Base-by-base conservation (phyloP, 176 grass and related monocot genomes). In the Metroxylon sagu region DNA sequence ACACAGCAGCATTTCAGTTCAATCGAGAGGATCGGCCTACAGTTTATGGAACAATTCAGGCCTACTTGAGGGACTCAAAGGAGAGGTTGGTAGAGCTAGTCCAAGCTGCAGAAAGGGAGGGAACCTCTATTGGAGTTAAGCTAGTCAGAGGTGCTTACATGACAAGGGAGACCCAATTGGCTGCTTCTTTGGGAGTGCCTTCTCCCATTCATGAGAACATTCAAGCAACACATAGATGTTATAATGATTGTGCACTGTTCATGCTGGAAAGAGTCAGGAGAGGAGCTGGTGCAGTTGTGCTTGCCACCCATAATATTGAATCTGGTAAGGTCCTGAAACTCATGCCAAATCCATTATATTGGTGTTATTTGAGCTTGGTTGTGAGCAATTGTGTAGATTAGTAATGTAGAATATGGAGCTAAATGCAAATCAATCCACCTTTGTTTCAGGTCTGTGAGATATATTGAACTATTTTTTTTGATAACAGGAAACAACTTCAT, bases 81-180 rank as follows among this genome's bases (percentile, higher is more conserved):
- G 88, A 85, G 76, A 76, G 84, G 66, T 70, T 98, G 61, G 82
- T 68, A 48, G 65, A 74, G 39, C 82, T 80, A 59, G 66, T 69
- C 3, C 53, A 60, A 28, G 67, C 57, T 0, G 88, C 82, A 5
- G 74, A 85, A 56, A 26, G 50, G 4, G 70, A 78, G 76, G 70
- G 82, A 19, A 69, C 93, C 26, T 72, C 69, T 30, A 70, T 90
- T 0, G 94, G 82, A 18, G 26, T 98, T 49, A 98, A 98, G 84
- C 58, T 98, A 15, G 88, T 98, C 52, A 77, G 94, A 70, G 94
- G 94, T 54, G 88, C 88, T n/a, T 98, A 98, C 56, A 60, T 98
- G n/a, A 66, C 94, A 16, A 58, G 94, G 49, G 94, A 98, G 67
- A 58, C 72, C 17, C 59, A 52, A 16, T 65, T 92, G 1, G 84